Conservation (phyloP, 495 filamentous ascomycete genomes). For the Terfezia boudieri region DNA sequence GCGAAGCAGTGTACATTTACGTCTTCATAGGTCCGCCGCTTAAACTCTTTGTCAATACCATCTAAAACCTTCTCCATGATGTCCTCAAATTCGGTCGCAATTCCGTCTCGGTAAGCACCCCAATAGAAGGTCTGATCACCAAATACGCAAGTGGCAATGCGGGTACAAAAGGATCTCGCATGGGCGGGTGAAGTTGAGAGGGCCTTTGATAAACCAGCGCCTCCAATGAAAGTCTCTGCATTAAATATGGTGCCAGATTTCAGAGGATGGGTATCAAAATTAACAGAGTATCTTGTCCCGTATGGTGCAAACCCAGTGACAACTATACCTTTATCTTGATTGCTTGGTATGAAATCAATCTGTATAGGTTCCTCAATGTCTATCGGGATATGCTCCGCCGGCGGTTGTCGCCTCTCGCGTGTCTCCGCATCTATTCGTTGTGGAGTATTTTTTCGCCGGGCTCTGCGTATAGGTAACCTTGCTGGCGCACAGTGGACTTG, state of each 20-base stretch:
- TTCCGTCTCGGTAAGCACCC: conserved; percentile 45
- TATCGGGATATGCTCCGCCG: conserved; percentile 5
- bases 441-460: conserved; percentile 10
- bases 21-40: conserved; percentile 7
- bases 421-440: conserved; percentile 13
- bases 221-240: conserved; percentile 15
- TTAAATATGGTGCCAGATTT: conserved; percentile 17
- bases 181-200: conserved; percentile 15
- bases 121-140: conserved; percentile 34
- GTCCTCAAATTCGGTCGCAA: conserved; percentile 38
- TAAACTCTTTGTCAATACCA: conserved; percentile 21
- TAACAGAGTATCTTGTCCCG: conserved; percentile 34
- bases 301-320: conserved; percentile 2
- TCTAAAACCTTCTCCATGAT: conserved; percentile 26
- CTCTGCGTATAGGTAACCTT: neutral
- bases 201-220: conserved; percentile 7
- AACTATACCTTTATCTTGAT: neutral
- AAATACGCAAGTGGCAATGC: conserved; percentile 22
- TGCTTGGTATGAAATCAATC: neutral
- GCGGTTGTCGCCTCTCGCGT: conserved; percentile 15
- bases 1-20: conserved; percentile 5
- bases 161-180: conserved; percentile 18
- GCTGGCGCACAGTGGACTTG: no score
- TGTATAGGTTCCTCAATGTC: conserved; percentile 4
- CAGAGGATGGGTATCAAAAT: conserved; percentile 35